Evolutionary conservation across 768 basidiomycete genomes (phyloP).

Genomic region (Pulveroboletus sp.): DNA sequence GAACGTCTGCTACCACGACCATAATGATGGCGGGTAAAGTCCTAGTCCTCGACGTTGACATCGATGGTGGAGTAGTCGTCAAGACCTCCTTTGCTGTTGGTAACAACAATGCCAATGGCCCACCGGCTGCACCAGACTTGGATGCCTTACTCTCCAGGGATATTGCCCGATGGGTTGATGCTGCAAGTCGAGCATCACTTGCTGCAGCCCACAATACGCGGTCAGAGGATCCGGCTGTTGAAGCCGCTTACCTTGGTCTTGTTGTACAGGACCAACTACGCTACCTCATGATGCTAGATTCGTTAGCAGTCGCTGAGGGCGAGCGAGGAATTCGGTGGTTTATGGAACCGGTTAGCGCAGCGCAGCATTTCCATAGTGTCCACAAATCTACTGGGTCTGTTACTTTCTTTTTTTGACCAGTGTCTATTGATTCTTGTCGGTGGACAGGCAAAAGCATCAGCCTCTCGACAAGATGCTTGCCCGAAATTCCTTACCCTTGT

Average conservation of each 20-base stretch:
- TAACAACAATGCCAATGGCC: constrained; percentile 41
- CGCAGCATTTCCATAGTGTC: constrained; percentile 16
- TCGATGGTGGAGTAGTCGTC: constrained; percentile 45
- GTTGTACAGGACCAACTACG: constrained; percentile 51
- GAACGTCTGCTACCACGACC: constrained; percentile 37
- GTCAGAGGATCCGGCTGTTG: constrained; percentile 44
- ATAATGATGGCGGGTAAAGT: constrained; percentile 73
- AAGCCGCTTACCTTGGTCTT: constrained; percentile 47
- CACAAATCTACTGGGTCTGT: constrained; percentile 19
- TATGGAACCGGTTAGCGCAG: constrained; percentile 36
- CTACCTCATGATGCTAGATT: constrained; percentile 71
- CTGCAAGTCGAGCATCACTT: constrained; percentile 32
- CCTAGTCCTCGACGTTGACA: constrained; percentile 73
- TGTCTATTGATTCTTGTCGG: neutral
- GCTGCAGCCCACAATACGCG: constrained; percentile 26
- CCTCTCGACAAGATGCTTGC: constrained; percentile 66
- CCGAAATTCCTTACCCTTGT: constrained; percentile 57
- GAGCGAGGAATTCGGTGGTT: constrained; percentile 74
- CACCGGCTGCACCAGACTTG: constrained; percentile 41
- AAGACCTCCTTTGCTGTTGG: constrained; percentile 70
- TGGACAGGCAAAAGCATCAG: constrained; percentile 36
- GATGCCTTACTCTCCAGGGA: constrained; percentile 58
- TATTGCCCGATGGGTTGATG: constrained; percentile 53
- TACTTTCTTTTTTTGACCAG: neutral
- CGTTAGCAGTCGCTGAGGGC: constrained; percentile 50